A percentile compares a stretch with the other conserved stretches of the same genome.
Conservation (phyloP, 352 stramenopile genomes). For the Aphanomyces cochlioides region DNA sequence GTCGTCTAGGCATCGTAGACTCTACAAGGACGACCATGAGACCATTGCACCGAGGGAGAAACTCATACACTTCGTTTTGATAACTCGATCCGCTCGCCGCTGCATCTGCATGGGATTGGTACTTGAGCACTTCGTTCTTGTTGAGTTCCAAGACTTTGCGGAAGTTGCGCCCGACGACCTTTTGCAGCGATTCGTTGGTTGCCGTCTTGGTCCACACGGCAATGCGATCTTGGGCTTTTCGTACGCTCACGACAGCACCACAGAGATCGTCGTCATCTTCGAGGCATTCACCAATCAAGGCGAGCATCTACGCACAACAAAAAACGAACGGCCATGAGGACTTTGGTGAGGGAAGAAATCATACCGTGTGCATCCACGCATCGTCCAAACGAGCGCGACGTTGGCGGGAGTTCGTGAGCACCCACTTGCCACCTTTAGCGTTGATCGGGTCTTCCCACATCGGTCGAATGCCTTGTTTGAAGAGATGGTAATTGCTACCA, state of each 20-base stretch:
- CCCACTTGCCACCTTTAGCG: constrained; percentile 95
- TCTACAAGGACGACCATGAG: constrained; percentile 7
- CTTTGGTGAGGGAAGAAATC: neutral
- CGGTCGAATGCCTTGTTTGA: constrained; percentile 94
- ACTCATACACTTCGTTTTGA: constrained; percentile 87
- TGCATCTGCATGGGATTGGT: constrained; percentile 82
- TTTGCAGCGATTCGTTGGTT: constrained; percentile 65
- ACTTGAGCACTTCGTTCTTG: constrained; percentile 88
- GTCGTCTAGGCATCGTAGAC: constrained; percentile 29
- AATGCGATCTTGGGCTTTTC: constrained; percentile 94
- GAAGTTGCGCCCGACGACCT: constrained; percentile 76
- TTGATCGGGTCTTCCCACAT: constrained; percentile 98
- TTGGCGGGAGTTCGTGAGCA: constrained; percentile 93
- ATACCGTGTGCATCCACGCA: constrained; percentile 94
- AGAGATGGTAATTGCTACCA: constrained; percentile 97
- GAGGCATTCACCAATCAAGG: constrained; percentile 94
- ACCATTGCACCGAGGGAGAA: neutral
- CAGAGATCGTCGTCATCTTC: constrained; percentile 93
- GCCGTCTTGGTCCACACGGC: constrained; percentile 92
- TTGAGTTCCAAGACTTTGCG: constrained; percentile 75
- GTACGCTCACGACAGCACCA: constrained; percentile 93
- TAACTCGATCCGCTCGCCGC: constrained; percentile 86
- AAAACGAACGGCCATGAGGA: neutral
- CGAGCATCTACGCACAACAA: constrained; percentile 72
- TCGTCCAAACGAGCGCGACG: constrained; percentile 91